phyloP scores from a whole-genome alignment of 352 stramenopile species.

The Phytopythium ostracodes region DNA sequence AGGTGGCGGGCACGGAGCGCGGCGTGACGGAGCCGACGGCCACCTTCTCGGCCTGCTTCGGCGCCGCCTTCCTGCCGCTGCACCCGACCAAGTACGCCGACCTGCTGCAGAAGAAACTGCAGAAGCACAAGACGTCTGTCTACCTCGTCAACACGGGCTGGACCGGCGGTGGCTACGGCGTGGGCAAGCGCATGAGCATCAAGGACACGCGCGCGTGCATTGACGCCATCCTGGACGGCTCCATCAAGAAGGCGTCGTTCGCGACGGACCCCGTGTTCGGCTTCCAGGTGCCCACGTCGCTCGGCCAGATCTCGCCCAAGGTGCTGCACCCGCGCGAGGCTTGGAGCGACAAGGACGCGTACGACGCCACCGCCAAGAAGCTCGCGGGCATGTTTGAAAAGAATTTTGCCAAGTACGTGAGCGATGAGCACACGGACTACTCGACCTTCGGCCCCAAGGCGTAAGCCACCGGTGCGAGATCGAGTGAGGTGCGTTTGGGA shows the following conservation, averaged over 20 bases:
- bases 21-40: constrained; percentile 94
- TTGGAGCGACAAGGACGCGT: constrained; percentile 91
- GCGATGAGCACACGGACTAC: constrained; percentile 94
- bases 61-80: constrained; percentile 95
- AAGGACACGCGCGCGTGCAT: constrained; percentile 68
- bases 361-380: constrained; percentile 91
- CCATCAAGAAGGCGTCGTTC: constrained; percentile 57
- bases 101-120: constrained; percentile 95
- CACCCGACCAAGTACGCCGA: constrained; percentile 97
- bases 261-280: constrained; percentile 69
- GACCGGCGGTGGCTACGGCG: constrained; percentile 93
- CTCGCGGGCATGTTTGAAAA: constrained; percentile 95
- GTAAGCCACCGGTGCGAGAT: constrained; percentile 24
- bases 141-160: constrained; percentile 98
- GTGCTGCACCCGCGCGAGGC: constrained; percentile 92
- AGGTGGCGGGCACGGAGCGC: constrained; percentile 97
- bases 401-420: constrained; percentile 97
- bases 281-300: constrained; percentile 65
- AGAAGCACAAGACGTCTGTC: constrained; percentile 91
- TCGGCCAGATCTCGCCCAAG: constrained; percentile 81
- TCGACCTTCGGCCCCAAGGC: constrained; percentile 91
- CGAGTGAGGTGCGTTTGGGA: neutral
- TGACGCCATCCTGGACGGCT: constrained; percentile 48
- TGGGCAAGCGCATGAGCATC: constrained; percentile 93
- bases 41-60: constrained; percentile 98